A percentile compares a stretch with the other conserved stretches of the same genome.
Evolutionary conservation across 179 eudicot species (phyloP).

Genomic region (Corrigiola litoralis): DNA sequence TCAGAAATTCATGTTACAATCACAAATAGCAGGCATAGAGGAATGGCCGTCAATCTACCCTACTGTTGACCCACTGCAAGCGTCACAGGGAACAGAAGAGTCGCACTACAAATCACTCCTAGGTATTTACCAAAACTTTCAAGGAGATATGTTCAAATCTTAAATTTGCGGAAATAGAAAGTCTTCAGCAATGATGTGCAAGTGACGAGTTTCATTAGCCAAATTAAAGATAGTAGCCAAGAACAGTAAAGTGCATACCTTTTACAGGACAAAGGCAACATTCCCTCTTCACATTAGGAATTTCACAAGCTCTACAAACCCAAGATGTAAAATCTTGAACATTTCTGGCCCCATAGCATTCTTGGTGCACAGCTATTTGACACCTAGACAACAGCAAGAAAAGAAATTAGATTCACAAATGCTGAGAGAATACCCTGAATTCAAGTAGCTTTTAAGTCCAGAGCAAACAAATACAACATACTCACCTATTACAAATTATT

Average conservation of each 20-base stretch:
- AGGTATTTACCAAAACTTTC: background rate
- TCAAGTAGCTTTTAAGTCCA: background rate
- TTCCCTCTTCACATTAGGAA: slow-evolving; percentile 55
- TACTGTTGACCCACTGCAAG: background rate
- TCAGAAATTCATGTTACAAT: too few relatives aligned
- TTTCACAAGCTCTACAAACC: slow-evolving; percentile 97
- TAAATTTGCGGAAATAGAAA: background rate
- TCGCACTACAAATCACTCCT: background rate
- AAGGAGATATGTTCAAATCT: background rate
- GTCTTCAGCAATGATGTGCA: background rate
- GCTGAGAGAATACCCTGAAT: background rate
- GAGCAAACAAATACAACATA: background rate
- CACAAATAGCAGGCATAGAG: too few relatives aligned
- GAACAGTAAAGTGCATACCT: slow-evolving; percentile 40
- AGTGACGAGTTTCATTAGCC: background rate
- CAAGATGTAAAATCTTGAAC: slow-evolving; percentile 69
- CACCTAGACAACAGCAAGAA: slow-evolving; percentile 44
- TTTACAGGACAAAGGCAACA: slow-evolving; percentile 96
- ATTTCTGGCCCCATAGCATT: slow-evolving; percentile 74
- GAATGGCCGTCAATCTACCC: background rate
- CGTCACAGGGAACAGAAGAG: background rate
- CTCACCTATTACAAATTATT: slow-evolving; percentile 82
- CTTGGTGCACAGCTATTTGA: slow-evolving; percentile 98
- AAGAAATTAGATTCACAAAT: background rate
- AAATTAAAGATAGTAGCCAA: background rate